A percentile compares a stretch with the other conserved stretches of the same genome.
Conservation (phyloP, 768 basidiomycete genomes). For the Pleurotus sapidus region DNA sequence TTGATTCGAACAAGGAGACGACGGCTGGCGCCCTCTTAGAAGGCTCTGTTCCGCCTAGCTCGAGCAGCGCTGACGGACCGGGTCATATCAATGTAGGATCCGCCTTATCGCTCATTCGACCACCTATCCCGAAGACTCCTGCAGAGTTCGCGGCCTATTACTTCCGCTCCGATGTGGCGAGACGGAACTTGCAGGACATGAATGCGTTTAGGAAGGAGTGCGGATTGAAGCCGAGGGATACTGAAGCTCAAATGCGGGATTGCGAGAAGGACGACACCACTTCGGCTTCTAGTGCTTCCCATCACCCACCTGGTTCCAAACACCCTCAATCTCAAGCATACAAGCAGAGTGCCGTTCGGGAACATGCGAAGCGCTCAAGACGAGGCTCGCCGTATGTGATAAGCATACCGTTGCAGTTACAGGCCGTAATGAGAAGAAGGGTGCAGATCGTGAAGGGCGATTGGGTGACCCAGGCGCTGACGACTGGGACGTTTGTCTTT, state of each 20-base stretch:
- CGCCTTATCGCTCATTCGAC: not conserved
- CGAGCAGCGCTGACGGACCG: not conserved
- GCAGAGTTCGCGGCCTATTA: conserved; percentile 41
- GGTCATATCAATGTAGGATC: not conserved
- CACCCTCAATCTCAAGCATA: conserved; percentile 29
- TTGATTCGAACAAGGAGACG: not conserved
- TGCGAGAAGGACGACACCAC: not conserved
- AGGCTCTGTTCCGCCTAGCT: not conserved
- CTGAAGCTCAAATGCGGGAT: not conserved
- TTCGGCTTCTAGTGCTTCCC: not conserved
- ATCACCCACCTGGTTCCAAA: not conserved
- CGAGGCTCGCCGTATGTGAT: conserved; percentile 29
- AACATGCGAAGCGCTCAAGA: conserved; percentile 49
- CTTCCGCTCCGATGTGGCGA: conserved; percentile 25
- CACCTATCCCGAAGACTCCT: conserved; percentile 37
- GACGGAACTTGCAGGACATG: conserved; percentile 42
- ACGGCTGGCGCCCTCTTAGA: not conserved
- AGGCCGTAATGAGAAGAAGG: conserved; percentile 39
- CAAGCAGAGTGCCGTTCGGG: conserved; percentile 41
- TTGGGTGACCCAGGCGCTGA: conserved; percentile 24
- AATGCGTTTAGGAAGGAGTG: conserved; percentile 41
- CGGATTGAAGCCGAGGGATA: conserved; percentile 38
- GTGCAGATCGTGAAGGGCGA: conserved; percentile 39
- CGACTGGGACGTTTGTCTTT: conserved; percentile 29
- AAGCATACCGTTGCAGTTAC: conserved; percentile 38